These are phyloP conservation scores for Blyttiomyces sp. DNA, from an alignment of 371 early-diverging fungal species.

Conservation along the genomic window DNA sequence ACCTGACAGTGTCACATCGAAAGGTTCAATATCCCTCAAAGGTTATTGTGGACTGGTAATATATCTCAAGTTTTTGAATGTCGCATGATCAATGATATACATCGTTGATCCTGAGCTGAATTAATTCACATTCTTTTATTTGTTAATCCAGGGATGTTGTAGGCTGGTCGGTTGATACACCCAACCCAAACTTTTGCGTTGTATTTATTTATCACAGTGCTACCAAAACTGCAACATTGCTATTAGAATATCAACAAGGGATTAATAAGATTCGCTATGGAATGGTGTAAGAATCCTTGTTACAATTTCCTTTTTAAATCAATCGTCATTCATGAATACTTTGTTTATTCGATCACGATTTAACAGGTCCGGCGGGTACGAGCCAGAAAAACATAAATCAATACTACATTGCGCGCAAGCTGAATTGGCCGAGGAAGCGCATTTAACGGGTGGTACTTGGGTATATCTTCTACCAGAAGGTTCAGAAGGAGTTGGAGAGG, in stretches of 20 bases:
- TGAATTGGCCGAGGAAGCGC: constrained; percentile 66
- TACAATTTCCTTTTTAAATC: too few relatives aligned
- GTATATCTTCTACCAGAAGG: constrained; percentile 48
- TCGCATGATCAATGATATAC: too few relatives aligned
- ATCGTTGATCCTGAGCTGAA: too few relatives aligned
- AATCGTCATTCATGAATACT: not conserved
- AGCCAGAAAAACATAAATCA: constrained; percentile 53
- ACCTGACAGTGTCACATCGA: too few relatives aligned
- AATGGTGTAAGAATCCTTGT: not conserved
- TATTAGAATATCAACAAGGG: constrained; percentile 64
- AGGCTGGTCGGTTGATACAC: too few relatives aligned
- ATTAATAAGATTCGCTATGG: constrained; percentile 36
- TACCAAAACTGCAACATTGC: constrained; percentile 50
- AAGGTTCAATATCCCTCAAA: too few relatives aligned
- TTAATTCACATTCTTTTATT: too few relatives aligned
- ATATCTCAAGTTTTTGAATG: too few relatives aligned
- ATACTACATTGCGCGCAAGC: constrained; percentile 52
- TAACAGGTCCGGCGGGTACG: constrained; percentile 58
- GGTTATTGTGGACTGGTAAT: too few relatives aligned
- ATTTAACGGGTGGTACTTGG: constrained; percentile 52
- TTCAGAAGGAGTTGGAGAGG: constrained; percentile 53
- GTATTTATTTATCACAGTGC: constrained; percentile 17
- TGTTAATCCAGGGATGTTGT: too few relatives aligned
- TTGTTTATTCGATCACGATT: constrained; percentile 50
- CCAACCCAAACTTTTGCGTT: too few relatives aligned